Conservation (phyloP, 306 rosid species). For the Oemleria cerasiformis region DNA sequence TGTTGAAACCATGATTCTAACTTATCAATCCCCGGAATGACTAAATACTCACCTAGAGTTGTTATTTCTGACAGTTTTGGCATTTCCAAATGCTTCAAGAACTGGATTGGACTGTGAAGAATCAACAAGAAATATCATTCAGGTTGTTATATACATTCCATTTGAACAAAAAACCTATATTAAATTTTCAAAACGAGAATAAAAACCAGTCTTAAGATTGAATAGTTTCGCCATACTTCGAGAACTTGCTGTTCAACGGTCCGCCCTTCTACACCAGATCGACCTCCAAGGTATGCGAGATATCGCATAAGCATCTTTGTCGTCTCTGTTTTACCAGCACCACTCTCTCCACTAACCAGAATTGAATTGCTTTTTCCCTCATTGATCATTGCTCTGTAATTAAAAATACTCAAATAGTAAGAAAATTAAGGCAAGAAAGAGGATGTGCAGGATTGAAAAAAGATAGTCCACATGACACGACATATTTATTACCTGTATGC, state of each 20-base stretch:
- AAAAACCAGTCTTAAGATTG: slow-evolving; percentile 14
- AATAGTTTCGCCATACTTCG: slow-evolving; percentile 59
- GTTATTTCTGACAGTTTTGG: slow-evolving; percentile 96
- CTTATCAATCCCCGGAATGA: slow-evolving; percentile 13
- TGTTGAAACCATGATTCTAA: slow-evolving; percentile 14
- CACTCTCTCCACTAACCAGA: slow-evolving; percentile 98
- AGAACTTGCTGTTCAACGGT: slow-evolving; percentile 99
- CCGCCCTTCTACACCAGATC: slow-evolving; percentile 99
- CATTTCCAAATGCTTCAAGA: slow-evolving; percentile 99
- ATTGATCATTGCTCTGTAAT: slow-evolving; percentile 85
- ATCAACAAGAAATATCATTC: slow-evolving; percentile 35
- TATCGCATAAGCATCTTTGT: slow-evolving; percentile 99
- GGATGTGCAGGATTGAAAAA: background rate
- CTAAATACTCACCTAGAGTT: slow-evolving; percentile 83
- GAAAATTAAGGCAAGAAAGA: background rate
- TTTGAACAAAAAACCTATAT: background rate
- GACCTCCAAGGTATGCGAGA: slow-evolving; percentile 98
- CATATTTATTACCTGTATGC: slow-evolving; percentile 73
- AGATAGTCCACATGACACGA: slow-evolving; percentile 3
- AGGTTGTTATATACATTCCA: slow-evolving; percentile 23
- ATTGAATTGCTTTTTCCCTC: slow-evolving; percentile 99
- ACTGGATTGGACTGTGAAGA: slow-evolving; percentile 94
- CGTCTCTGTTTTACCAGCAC: slow-evolving; percentile 99
- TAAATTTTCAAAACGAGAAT: slow-evolving; percentile 18
- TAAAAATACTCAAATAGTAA: slow-evolving; percentile 22